Base-by-base conservation (phyloP, 169 alveolate species). In the Toxoplasma gondii region DNA sequence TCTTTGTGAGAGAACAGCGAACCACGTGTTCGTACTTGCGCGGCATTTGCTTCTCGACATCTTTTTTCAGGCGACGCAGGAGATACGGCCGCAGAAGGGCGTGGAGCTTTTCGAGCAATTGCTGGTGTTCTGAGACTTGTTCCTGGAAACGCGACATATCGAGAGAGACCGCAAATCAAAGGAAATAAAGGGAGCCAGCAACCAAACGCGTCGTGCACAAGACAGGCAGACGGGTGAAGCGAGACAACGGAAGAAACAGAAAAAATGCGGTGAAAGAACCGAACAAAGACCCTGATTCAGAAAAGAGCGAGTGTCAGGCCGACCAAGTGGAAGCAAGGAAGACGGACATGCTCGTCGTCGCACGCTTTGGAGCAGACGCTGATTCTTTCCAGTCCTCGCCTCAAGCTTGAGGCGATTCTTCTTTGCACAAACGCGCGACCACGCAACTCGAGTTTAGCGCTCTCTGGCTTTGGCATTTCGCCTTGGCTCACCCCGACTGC, bases 11-110 rank as follows among this genome's bases (percentile, higher is more conserved):
- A 45, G 92, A 74, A 88, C 96, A 96, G 27, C 82, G 81, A 36
- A 93, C 88, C 78, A 92, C 88, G 80, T 95, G 94, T 70, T 90
- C 94, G 41, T 69, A 34, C 96, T 99, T 99, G 88, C 98, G 98
- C 29, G 99, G 99, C 98, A 99, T 97, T 97, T 99, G 99, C 95
- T 99, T 98, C 96, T 99, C 99, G 41, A 99, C 99, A 93, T 99
- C 99, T 94, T 98, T 98, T 96, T 99, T 99, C 96, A 99, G 97
- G 95, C 99, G 97, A 93, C 99, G 97, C 88, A 99, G 95, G 81
- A 99, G 96, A 94, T 99, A 99, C 9, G 99, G 99, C 58, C 99
- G 97, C 80, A 99, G 97, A 41, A 99, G 99, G 91, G 98, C 97
- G 95, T 99, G 99, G 87, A 99, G 97, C 84, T 99, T 97, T 93